These are phyloP conservation scores for Termitomyces sp. DNA, from an alignment of 768 basidiomycete species.

Conservation along the genomic window DNA sequence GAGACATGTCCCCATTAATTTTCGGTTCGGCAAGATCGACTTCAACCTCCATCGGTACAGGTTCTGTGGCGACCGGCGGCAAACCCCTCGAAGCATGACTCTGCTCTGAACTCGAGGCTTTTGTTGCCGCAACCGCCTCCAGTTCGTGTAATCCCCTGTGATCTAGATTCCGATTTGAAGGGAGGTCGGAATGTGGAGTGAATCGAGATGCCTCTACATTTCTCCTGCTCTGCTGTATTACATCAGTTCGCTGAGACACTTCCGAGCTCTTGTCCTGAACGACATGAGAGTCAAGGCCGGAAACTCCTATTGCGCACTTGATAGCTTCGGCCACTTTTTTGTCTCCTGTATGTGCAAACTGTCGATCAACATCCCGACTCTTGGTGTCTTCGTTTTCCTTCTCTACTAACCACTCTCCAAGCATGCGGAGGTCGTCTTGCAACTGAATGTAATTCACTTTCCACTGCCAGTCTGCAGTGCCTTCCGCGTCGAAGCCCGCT, in stretches of 20 bases:
- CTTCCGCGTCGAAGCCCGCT: neutral
- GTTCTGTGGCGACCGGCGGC: neutral
- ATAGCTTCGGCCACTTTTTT: slow-evolving; percentile 7
- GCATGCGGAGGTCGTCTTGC: slow-evolving; percentile 18
- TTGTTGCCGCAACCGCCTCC: slow-evolving; percentile 20
- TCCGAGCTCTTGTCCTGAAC: neutral
- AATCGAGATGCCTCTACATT: neutral
- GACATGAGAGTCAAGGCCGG: neutral
- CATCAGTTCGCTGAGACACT: neutral
- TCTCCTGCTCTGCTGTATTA: neutral
- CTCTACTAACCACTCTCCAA: slow-evolving; percentile 19
- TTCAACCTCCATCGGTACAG: neutral
- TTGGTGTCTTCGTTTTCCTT: slow-evolving; percentile 19
- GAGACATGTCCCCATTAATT: neutral
- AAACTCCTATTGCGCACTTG: neutral
- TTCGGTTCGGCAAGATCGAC: neutral
- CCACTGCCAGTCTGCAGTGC: slow-evolving; percentile 15
- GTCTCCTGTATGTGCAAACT: slow-evolving; percentile 11
- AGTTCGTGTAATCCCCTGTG: slow-evolving; percentile 10
- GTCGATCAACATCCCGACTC: slow-evolving; percentile 17
- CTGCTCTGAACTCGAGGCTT: slow-evolving; percentile 22
- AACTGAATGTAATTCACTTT: slow-evolving; percentile 10
- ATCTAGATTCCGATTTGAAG: neutral
- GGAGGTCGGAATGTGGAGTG: neutral
- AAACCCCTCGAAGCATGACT: slow-evolving; percentile 11